Base-by-base conservation (phyloP, 371 early-diverging fungal genomes). In the Mortierella sp. region DNA sequence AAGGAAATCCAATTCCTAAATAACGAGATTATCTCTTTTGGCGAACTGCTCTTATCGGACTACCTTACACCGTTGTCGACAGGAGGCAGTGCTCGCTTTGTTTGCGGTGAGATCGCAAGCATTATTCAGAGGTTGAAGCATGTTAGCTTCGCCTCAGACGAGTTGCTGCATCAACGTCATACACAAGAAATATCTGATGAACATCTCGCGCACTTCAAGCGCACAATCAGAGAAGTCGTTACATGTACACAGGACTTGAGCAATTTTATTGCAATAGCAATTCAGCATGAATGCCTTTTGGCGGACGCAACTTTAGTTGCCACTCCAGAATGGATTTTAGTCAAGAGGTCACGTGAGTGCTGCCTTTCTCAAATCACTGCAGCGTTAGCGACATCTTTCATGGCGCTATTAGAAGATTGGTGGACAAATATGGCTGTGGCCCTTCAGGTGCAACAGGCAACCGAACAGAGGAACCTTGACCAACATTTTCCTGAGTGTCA, bases 381-480 rank as follows among this genome's bases (percentile, higher is more conserved):
- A 4, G 40, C 67, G 11, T 47, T 81, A 24, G 72, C 76, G 4
- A 72, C 82, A 1, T 68, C 82, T 1, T 81, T 81, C 40, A 21
- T 65, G 57, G 82, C 82, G 0, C 13, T 81, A 6, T 32, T 81
- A 40, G 82, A 81, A 22, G 82, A 81, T 13, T 81, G 82, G 82
- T 81, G 82, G 82, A 52, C 69, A 21, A 64, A 72, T 28, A 78
- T 73, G 78, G 57, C 74, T 15, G 38, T 50, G 7, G 70, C 57
- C 10, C 19, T 66, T 43, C 69, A 45, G 55, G 55, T 58, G 24
- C 58, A 38, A 15, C 50, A 61, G 19, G 36, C 19, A 3, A 28
- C n/a, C 11, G 58, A 47, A 6, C 69, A 45, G 15, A 53, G 36
- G 28, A 50, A 47, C 40, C 47, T 28, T 33, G 40, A 65, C 10